phyloP scores from a whole-genome alignment of 2,329 filamentous ascomycete genomes.

The Scytalidium sp. region DNA sequence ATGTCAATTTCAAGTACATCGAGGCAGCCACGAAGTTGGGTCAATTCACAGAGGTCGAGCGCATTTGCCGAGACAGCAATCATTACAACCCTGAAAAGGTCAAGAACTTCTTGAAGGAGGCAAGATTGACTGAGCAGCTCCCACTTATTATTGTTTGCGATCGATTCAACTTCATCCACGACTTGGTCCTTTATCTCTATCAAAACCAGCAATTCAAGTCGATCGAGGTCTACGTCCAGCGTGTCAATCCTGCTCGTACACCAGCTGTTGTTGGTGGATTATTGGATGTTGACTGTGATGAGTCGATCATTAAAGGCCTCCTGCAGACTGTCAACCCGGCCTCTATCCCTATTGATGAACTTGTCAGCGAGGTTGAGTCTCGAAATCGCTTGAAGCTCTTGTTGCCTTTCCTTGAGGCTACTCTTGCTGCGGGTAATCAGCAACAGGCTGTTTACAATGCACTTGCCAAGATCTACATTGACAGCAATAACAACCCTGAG shows the following conservation, averaged over 20 bases:
- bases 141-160: conserved; percentile 98
- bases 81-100: conserved; percentile 91
- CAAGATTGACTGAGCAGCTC: conserved; percentile 84
- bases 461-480: conserved; percentile 98
- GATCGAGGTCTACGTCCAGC: conserved; percentile 96
- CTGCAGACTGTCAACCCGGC: conserved; percentile 79
- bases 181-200: conserved; percentile 93
- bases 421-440: conserved; percentile 83
- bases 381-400: conserved; percentile 95
- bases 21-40: conserved; percentile 93
- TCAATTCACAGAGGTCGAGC: conserved; percentile 93
- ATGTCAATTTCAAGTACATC: conserved; percentile 99
- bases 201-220: conserved; percentile 99
- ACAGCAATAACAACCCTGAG: conserved; percentile 97
- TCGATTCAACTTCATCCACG: conserved; percentile 98
- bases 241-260: conserved; percentile 87
- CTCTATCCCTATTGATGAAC: conserved; percentile 88
- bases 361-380: conserved; percentile 91
- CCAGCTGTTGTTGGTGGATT: conserved; percentile 91
- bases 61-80: conserved; percentile 92
- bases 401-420: conserved; percentile 92
- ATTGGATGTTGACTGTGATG: conserved; percentile 95
- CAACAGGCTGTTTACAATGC: conserved; percentile 97
- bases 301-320: conserved; percentile 91
- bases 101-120: conserved; percentile 99